Evolutionary conservation across 495 filamentous ascomycete genomes (phyloP), one percentile per base, ranked within the genome.

Genomic region (Pyrenopolyporus hunteri): DNA sequence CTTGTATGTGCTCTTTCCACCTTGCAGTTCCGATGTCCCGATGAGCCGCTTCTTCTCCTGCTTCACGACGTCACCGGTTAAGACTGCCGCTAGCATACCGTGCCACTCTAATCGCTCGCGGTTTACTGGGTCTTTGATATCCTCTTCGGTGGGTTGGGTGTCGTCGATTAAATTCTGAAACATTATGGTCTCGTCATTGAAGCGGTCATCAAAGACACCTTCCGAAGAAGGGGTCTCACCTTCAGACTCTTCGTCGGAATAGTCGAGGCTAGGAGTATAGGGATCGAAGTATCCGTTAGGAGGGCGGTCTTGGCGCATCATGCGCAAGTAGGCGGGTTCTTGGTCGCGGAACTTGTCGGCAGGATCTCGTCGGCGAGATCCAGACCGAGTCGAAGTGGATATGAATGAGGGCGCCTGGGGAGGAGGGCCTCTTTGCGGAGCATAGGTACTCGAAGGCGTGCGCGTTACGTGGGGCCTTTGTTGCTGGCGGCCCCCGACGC

Each of bases 61-160:
- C 61, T 90, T 89, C 17, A 98, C 93, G 8, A 98, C 95, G 72
- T 98, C 94, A 46, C 94, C 94, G 29, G 93, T 98, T 62, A 98
- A 75, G 2, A 98, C 94, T 1, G 91, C 93, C 22, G 93, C 91
- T 32, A 98, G 78, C 94, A 98, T 98, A 3, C 90, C 89, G 76
- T 98, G 93, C 94, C 94, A 98, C 74, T 98, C 95, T 22, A 98
- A 77, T 31, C 94, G 80, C 73, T 98, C 94, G 47, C 94, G 84
- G 68, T 94, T 98, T 62, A 85, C 86, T 1, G 90, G 89, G 62
- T 95, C 89, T 76, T 88, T 88, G 28, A 97, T 77, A 71, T 98
- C 95, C 56, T 97, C 94, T 23, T 88, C 74, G 3, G 91, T 92
- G 2, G 93, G 91, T 64, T 95, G 87, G 58, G 89, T 89, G 54